Conservation (phyloP, 2,329 filamentous ascomycete species). For the Trichoderma sp. region DNA sequence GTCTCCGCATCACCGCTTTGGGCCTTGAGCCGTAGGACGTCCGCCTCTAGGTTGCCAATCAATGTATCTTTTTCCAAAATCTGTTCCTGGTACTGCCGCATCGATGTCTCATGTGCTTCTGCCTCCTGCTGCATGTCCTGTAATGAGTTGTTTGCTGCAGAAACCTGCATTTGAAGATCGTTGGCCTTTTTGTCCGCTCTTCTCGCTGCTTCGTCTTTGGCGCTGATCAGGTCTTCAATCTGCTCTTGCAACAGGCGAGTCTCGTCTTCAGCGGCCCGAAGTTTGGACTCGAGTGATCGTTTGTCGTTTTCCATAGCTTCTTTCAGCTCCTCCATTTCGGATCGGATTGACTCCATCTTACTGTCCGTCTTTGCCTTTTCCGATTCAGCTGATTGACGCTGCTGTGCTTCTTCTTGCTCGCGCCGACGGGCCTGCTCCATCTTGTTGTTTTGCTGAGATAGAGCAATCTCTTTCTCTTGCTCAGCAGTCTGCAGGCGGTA, state of each 20-base stretch:
- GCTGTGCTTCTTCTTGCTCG: slow-evolving; percentile 83
- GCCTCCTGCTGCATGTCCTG: slow-evolving; percentile 65
- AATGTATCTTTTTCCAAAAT: slow-evolving; percentile 70
- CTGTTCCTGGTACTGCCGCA: slow-evolving; percentile 67
- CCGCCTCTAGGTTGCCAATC: slow-evolving; percentile 77
- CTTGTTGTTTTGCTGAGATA: slow-evolving; percentile 80
- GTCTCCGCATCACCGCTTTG: slow-evolving; percentile 87
- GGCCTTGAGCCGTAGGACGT: slow-evolving; percentile 81
- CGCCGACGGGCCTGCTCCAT: slow-evolving; percentile 77
- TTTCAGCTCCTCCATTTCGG: slow-evolving; percentile 57
- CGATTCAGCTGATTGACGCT: slow-evolving; percentile 61
- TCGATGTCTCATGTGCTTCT: slow-evolving; percentile 56
- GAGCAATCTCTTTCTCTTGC: slow-evolving; percentile 81
- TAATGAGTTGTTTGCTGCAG: slow-evolving; percentile 51
- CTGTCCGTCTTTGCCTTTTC: slow-evolving; percentile 55
- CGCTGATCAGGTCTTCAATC: slow-evolving; percentile 68
- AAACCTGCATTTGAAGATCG: slow-evolving; percentile 58
- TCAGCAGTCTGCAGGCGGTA: slow-evolving; percentile 88
- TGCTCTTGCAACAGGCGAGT: slow-evolving; percentile 78
- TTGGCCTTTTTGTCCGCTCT: slow-evolving; percentile 58
- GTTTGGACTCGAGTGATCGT: slow-evolving; percentile 68
- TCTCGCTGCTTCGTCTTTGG: slow-evolving; percentile 71
- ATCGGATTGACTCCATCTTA: slow-evolving; percentile 54
- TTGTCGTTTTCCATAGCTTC: slow-evolving; percentile 59
- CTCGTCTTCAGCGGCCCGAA: slow-evolving; percentile 73